Evolutionary conservation across 176 grass and related monocot species (phyloP).

Genomic region (Avena eriantha): DNA sequence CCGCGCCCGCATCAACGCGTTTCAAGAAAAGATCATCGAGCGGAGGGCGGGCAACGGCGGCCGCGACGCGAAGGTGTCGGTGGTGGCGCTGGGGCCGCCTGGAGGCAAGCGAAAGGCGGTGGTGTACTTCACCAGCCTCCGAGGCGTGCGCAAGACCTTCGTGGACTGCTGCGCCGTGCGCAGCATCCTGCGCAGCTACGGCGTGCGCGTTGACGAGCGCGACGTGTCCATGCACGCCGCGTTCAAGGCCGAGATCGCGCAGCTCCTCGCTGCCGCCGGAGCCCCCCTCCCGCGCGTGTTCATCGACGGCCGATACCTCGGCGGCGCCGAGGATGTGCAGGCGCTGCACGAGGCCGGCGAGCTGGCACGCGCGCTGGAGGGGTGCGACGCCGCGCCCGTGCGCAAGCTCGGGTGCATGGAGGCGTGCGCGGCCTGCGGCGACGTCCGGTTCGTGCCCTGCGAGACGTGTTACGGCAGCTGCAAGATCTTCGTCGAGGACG

Average conservation of each 20-base stretch:
- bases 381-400: conserved; percentile 51
- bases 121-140: conserved; percentile 87
- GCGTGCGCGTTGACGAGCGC: conserved; percentile 72
- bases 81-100: conserved; percentile 29
- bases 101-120: conserved; percentile 60
- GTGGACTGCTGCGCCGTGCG: conserved; percentile 74
- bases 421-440: conserved; percentile 69
- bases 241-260: conserved; percentile 70
- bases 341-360: conserved; percentile 60
- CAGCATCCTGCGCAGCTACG: conserved; percentile 66
- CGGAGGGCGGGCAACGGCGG: conserved; percentile 27
- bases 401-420: conserved; percentile 57
- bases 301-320: conserved; percentile 62
- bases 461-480: conserved; percentile 79
- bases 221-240: conserved; percentile 84
- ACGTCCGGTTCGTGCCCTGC: conserved; percentile 75
- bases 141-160: conserved; percentile 72
- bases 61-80: conserved; percentile 32
- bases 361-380: conserved; percentile 47
- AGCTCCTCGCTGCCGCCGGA: conserved; percentile 37
- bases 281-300: conserved; percentile 64
- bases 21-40: conserved; percentile 57
- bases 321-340: conserved; percentile 72
- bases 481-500: conserved; percentile 67
- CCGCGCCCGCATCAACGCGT: conserved; percentile 57